Percentiles rank a stretch among this genome's conserved stretches.
Evolutionary conservation across 1,139 yeast genomes (phyloP).

Genomic region (Hemisphaericaspora lyxosophila): DNA sequence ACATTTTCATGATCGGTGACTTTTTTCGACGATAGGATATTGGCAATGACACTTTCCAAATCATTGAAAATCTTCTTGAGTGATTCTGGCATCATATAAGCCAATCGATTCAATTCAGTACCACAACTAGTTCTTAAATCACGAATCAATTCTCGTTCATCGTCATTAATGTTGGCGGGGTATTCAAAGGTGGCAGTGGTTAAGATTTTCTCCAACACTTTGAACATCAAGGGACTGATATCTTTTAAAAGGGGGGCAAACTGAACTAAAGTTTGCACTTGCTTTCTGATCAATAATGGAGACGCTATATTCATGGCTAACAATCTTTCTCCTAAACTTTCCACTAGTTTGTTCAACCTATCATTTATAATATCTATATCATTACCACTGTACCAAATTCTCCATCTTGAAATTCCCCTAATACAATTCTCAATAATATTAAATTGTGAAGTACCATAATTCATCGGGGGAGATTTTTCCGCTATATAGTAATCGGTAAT

Average conservation of each 20-base stretch:
- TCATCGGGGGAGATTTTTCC: slow-evolving; percentile 67
- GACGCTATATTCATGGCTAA: slow-evolving; percentile 74
- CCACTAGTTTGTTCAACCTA: slow-evolving; percentile 62
- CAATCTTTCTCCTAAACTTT: slow-evolving; percentile 73
- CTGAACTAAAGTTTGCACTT: slow-evolving; percentile 92
- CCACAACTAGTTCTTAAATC: slow-evolving; percentile 93
- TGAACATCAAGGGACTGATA: slow-evolving; percentile 69
- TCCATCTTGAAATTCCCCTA: slow-evolving; percentile 95
- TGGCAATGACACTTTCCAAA: slow-evolving; percentile 76
- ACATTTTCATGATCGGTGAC: slow-evolving; percentile 90
- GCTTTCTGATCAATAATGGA: slow-evolving; percentile 79
- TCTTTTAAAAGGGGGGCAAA: slow-evolving; percentile 91
- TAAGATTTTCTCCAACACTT: slow-evolving; percentile 81
- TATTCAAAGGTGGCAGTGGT: slow-evolving; percentile 85
- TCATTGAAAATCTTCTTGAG: slow-evolving; percentile 78
- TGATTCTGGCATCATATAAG: slow-evolving; percentile 91
- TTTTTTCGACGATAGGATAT: slow-evolving; percentile 65
- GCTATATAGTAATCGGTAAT: slow-evolving; percentile 56
- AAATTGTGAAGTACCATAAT: slow-evolving; percentile 79
- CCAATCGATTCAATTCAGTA: slow-evolving; percentile 88
- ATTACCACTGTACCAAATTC: slow-evolving; percentile 76
- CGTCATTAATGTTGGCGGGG: slow-evolving; percentile 66
- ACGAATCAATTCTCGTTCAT: slow-evolving; percentile 75
- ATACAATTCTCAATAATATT: slow-evolving; percentile 86
- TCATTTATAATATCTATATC: slow-evolving; percentile 62